Base-by-base conservation (phyloP, 176 grass and related monocot genomes). In the Oryza glaberrima region DNA sequence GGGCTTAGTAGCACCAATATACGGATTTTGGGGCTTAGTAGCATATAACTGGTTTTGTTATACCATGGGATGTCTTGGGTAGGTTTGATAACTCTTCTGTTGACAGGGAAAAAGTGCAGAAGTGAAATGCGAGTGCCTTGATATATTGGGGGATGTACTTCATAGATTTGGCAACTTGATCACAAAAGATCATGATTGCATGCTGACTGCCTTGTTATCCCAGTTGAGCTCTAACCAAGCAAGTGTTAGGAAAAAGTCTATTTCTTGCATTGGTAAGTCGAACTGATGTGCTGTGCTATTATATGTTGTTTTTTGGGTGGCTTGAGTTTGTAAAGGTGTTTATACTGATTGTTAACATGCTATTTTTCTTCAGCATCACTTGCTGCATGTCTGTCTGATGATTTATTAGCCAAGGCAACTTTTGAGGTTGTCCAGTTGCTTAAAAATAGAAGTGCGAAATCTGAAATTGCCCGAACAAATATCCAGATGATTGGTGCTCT, bases 401-500 rank as follows among this genome's bases (percentile, higher is more conserved):
- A 99, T 92, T 81, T 96, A 73, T 86, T 99, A 85, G 89, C 96
- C 19, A 99, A 94, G 78, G 93, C 91, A 10, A 96, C 93, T 81
- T 87, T 40, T 35, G 90, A 99, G 77, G 91, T 96, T 40, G 88
- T 99, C 49, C 76, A 80, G 13, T 86, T 96, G 73, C 92, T 96
- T 46, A 94, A 94, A 86, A 96, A 87, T 68, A 96, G 82, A 84
- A 81, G 73, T 47, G 80, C 74, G 43, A 99, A 94, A 51, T 89
- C 93, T 73, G 96, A 99, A 69, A 94, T 99, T 75, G 88, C 87
- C 19, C 87, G 96, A 77, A 96, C 96, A 81, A 99, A 96, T 83
- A 99, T 99, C 78, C 96, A 94, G 81, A 96, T 99, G 96, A 99
- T 99, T 83, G 96, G 96, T 58, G 90, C 96, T 88, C 82, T 99